Evolutionary conservation across 169 alveolate species (phyloP).

Genomic region (Plasmodium inui): DNA sequence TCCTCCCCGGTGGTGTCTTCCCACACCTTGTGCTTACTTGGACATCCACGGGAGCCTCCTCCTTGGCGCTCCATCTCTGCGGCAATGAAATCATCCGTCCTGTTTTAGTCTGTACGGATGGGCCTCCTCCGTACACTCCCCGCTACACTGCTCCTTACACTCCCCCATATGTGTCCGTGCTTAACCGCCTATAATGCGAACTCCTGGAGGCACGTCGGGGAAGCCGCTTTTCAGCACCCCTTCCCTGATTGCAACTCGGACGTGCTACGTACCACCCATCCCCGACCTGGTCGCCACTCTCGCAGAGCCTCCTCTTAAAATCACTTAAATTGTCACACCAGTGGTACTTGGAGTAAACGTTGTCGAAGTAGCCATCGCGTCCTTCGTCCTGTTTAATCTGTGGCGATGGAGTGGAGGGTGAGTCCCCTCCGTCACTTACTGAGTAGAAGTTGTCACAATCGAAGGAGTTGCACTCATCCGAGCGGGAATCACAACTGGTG

Average conservation of each 20-base stretch:
- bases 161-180: background rate
- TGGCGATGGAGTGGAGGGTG: background rate
- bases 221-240: background rate
- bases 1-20: background rate
- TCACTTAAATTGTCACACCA: conserved; percentile 3
- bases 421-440: background rate
- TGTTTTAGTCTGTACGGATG: background rate
- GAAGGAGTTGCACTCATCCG: background rate
- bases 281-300: background rate
- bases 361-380: conserved; percentile 17
- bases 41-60: background rate
- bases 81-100: background rate
- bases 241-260: background rate
- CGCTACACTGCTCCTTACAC: background rate
- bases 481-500: background rate
- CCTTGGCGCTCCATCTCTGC: background rate
- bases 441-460: conserved; percentile 30
- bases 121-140: background rate
- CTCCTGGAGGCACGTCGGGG: background rate
- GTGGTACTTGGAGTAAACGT: conserved; percentile 34
- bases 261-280: background rate
- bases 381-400: background rate
- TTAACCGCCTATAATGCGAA: conserved; percentile 2
- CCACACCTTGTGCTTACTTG: background rate
- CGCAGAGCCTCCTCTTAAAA: background rate